A percentile compares a stretch with the other conserved stretches of the same genome.
phyloP scores from a whole-genome alignment of 2,329 filamentous ascomycete species.

The Ascochyta koolunga region DNA sequence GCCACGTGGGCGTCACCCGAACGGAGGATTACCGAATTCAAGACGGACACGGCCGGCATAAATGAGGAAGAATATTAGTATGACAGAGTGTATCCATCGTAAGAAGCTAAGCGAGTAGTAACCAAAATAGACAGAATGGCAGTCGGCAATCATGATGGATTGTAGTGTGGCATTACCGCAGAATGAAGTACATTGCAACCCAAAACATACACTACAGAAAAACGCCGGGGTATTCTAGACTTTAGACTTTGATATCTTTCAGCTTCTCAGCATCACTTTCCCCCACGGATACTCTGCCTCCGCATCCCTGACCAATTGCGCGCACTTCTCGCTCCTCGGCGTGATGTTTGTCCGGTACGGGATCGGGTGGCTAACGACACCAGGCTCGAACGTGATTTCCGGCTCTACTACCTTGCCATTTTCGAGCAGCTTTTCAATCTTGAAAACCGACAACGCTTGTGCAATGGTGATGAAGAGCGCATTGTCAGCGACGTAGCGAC shows the following conservation, averaged over 20 bases:
- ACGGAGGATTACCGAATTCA: background rate
- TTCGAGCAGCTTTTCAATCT: slow-evolving; percentile 47
- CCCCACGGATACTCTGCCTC: slow-evolving; percentile 49
- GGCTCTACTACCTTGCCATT: slow-evolving; percentile 49
- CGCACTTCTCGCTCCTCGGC: slow-evolving; percentile 44
- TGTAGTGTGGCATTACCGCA: too few species aligned
- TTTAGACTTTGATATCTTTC: slow-evolving; percentile 13
- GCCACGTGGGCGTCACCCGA: slow-evolving; percentile 1
- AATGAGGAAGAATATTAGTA: too few species aligned
- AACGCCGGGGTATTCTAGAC: background rate
- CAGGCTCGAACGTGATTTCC: slow-evolving; percentile 44
- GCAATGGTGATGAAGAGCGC: slow-evolving; percentile 52
- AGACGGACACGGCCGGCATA: background rate
- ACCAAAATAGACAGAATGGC: too few species aligned
- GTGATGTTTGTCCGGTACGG: slow-evolving; percentile 45
- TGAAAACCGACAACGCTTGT: slow-evolving; percentile 56
- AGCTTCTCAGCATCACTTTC: slow-evolving; percentile 46
- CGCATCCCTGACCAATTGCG: slow-evolving; percentile 39
- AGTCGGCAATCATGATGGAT: background rate
- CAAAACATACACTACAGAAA: too few species aligned
- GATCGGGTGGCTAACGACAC: slow-evolving; percentile 49
- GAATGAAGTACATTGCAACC: too few species aligned
- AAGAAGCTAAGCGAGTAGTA: too few species aligned
- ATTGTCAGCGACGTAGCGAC: slow-evolving; percentile 50
- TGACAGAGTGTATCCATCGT: too few species aligned